Percentiles rank a stretch among this genome's conserved stretches.
phyloP scores from a whole-genome alignment of 2,329 filamentous ascomycete genomes.

The Orbilia ellipsospora region DNA sequence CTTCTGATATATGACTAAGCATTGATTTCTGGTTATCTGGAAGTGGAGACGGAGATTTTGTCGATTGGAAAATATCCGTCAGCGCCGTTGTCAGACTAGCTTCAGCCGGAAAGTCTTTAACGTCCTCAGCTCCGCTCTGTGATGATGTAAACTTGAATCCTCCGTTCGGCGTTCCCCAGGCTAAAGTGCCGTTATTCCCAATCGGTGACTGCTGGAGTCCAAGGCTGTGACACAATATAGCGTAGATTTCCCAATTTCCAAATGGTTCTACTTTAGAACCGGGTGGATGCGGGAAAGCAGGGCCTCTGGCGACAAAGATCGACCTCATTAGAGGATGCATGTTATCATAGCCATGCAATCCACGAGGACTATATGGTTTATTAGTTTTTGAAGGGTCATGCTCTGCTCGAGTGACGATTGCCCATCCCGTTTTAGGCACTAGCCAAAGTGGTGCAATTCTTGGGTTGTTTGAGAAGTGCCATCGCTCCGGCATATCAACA shows the following conservation, averaged over 20 bases:
- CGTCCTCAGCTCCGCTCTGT: slow-evolving; percentile 22
- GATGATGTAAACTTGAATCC: slow-evolving; percentile 40
- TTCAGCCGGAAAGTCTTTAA: slow-evolving; percentile 34
- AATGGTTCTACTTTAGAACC: slow-evolving; percentile 84
- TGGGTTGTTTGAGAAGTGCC: slow-evolving; percentile 87
- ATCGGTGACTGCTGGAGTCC: slow-evolving; percentile 71
- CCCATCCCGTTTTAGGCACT: slow-evolving; percentile 91
- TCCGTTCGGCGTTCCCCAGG: slow-evolving; percentile 42
- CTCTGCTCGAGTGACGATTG: slow-evolving; percentile 82
- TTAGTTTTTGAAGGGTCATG: slow-evolving; percentile 76
- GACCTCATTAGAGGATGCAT: slow-evolving; percentile 95
- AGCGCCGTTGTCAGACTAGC: slow-evolving; percentile 33
- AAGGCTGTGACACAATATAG: slow-evolving; percentile 89
- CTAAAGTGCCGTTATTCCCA: slow-evolving; percentile 87
- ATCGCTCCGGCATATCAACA: slow-evolving; percentile 88
- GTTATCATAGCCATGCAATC: slow-evolving; percentile 94
- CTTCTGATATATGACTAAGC: slow-evolving; percentile 50
- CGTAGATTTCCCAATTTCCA: slow-evolving; percentile 88
- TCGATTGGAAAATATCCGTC: slow-evolving; percentile 34
- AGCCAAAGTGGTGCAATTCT: slow-evolving; percentile 97
- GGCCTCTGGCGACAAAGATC: slow-evolving; percentile 91
- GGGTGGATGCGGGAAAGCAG: slow-evolving; percentile 86
- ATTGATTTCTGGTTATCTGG: slow-evolving; percentile 44
- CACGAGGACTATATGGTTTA: slow-evolving; percentile 76
- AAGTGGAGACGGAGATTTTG: slow-evolving; percentile 35